phyloP scores from a whole-genome alignment of 441 rosid species.

The Pelargonium australe region DNA sequence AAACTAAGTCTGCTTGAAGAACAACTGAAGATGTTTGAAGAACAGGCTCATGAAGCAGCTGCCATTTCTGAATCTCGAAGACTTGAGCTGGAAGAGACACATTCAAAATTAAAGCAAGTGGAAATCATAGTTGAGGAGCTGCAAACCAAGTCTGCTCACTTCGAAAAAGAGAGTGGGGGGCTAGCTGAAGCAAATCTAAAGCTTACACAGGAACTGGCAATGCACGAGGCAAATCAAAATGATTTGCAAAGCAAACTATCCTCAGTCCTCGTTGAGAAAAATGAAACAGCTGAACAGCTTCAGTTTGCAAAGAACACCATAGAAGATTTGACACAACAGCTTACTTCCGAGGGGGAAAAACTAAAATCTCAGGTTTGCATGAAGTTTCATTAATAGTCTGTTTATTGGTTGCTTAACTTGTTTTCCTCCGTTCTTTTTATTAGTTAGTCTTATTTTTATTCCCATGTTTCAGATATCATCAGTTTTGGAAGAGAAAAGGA shows the following conservation, averaged over 20 bases:
- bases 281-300: constrained; percentile 54
- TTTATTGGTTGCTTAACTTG: background rate
- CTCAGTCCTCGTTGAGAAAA: constrained; percentile 46
- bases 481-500: constrained; percentile 63
- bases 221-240: constrained; percentile 47
- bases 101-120: constrained; percentile 44
- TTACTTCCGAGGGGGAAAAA: constrained; percentile 55
- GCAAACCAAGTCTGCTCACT: constrained; percentile 43
- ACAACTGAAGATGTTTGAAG: constrained; percentile 46
- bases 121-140: constrained; percentile 61
- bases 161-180: constrained; percentile 61
- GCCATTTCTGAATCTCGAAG: constrained; percentile 44
- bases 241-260: constrained; percentile 54
- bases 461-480: constrained; percentile 53
- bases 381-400: constrained; percentile 5
- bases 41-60: constrained; percentile 49
- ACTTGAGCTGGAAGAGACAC: constrained; percentile 59
- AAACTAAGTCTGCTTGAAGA: constrained; percentile 49
- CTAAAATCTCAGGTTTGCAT: constrained; percentile 68
- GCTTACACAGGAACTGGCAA: constrained; percentile 65
- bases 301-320: constrained; percentile 47
- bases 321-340: constrained; percentile 57
- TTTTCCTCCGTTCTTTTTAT: constrained; percentile 19
- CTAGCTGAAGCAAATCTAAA: constrained; percentile 74
- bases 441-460: background rate